A percentile compares a stretch with the other conserved stretches of the same genome.
Conservation (phyloP, 108 stramenopile species). For the Cyclotella sp. region DNA sequence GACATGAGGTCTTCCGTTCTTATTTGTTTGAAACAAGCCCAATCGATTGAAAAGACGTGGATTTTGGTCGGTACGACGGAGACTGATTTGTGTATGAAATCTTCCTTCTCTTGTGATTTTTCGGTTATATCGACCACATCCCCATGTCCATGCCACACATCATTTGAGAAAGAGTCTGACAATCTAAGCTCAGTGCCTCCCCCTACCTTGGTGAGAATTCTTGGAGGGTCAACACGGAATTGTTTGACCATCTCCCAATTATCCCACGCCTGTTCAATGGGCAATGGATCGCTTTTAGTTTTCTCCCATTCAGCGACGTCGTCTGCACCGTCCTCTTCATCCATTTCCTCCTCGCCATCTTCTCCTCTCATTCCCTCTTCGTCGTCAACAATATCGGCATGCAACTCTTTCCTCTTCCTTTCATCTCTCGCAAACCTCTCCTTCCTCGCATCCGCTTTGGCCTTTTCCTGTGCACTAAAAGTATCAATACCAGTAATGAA, state of each 20-base stretch:
- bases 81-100: conserved; percentile 37
- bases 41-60: conserved; percentile 81
- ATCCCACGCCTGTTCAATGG: conserved; percentile 80
- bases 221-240: conserved; percentile 69
- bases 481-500: conserved; percentile 85
- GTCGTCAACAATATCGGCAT: conserved; percentile 12
- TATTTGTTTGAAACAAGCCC: conserved; percentile 89
- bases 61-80: conserved; percentile 66
- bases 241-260: conserved; percentile 71
- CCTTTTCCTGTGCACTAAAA: conserved; percentile 63
- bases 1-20: conserved; percentile 78
- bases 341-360: conserved; percentile 48
- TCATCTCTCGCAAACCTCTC: conserved; percentile 64
- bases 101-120: conserved; percentile 26
- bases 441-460: conserved; percentile 70
- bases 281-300: conserved; percentile 56
- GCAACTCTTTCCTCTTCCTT: conserved; percentile 31
- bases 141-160: conserved; percentile 24
- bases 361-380: conserved; percentile 21
- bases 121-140: conserved; percentile 13
- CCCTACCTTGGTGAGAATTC: conserved; percentile 24
- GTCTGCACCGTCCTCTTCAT: conserved; percentile 44
- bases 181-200: conserved; percentile 2
- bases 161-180: conserved; percentile 24
- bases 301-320: conserved; percentile 52